Percentiles rank a stretch among this genome's conserved stretches.
These are phyloP conservation scores for Prinsepia uniflora DNA, from an alignment of 306 rosid species.

Conservation along the genomic window DNA sequence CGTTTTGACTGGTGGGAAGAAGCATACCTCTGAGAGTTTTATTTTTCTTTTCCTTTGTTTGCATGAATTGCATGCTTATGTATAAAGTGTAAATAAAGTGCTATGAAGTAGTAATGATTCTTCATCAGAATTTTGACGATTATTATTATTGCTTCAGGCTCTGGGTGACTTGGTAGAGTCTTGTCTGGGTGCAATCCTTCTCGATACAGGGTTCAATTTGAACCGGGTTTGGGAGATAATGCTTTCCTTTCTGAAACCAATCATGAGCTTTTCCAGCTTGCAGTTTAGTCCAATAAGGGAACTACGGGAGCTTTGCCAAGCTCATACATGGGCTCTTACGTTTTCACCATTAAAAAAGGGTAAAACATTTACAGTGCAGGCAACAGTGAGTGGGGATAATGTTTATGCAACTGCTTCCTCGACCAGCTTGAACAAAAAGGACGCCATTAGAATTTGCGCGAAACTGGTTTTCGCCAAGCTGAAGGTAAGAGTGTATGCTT, in stretches of 20 bases:
- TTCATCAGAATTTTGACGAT: conserved; percentile 9
- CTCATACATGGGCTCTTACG: conserved; percentile 36
- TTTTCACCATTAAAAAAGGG: conserved; percentile 26
- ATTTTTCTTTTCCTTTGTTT: background rate
- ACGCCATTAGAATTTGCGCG: conserved; percentile 56
- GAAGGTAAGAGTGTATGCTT: conserved; percentile 50
- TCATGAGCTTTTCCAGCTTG: conserved; percentile 62
- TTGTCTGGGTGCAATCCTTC: conserved; percentile 83
- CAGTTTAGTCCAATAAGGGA: conserved; percentile 80
- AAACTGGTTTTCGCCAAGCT: conserved; percentile 38
- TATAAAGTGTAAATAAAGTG: background rate
- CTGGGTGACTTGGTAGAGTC: conserved; percentile 93
- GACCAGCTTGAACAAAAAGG: conserved; percentile 45
- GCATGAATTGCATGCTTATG: background rate
- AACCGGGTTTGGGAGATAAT: conserved; percentile 59
- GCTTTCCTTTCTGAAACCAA: conserved; percentile 73
- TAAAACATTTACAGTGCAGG: conserved; percentile 45
- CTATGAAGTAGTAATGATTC: background rate
- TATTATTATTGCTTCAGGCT: conserved; percentile 50
- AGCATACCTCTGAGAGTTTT: background rate
- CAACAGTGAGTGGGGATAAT: conserved; percentile 41
- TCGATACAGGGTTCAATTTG: conserved; percentile 83
- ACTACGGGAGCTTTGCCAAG: conserved; percentile 73
- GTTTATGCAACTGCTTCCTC: conserved; percentile 39
- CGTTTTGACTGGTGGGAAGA: background rate